A percentile compares a stretch with the other conserved stretches of the same genome.
Conservation (phyloP, 2,329 filamentous ascomycete species). For the Trichoderma atrobrunneum region DNA sequence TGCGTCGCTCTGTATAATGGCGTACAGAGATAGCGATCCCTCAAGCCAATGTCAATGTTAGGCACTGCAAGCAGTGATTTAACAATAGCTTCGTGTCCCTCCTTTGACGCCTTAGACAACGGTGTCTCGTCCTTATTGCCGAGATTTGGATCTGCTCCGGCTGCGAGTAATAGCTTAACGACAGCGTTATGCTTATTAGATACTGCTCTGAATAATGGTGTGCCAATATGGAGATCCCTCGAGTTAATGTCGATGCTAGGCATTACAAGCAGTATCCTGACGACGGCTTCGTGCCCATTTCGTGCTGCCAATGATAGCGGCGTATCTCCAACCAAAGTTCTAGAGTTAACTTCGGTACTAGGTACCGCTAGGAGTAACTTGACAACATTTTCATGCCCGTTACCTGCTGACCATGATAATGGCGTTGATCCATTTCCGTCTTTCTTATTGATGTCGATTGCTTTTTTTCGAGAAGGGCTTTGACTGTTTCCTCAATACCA, state of each 20-base stretch:
- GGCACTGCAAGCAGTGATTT: background rate
- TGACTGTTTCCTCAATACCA: background rate
- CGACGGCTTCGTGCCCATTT: background rate
- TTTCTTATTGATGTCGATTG: no score
- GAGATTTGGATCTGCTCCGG: background rate
- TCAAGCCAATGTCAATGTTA: background rate
- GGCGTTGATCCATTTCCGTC: background rate
- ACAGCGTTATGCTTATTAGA: background rate
- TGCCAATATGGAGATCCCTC: no score
- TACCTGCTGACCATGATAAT: background rate
- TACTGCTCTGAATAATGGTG: background rate
- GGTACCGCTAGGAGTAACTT: background rate
- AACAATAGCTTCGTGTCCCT: background rate
- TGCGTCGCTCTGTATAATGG: no score
- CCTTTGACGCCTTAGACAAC: background rate
- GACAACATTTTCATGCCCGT: background rate
- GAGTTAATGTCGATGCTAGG: background rate
- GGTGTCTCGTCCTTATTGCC: fast-evolving
- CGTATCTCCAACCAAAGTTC: background rate
- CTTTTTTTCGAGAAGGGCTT: background rate
- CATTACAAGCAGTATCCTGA: background rate
- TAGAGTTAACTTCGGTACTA: background rate
- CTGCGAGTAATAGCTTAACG: background rate
- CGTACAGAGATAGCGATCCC: no score
- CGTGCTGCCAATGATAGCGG: background rate